phyloP scores from a whole-genome alignment of 2,329 filamentous ascomycete species.

The Cordyceps tenuipes region DNA sequence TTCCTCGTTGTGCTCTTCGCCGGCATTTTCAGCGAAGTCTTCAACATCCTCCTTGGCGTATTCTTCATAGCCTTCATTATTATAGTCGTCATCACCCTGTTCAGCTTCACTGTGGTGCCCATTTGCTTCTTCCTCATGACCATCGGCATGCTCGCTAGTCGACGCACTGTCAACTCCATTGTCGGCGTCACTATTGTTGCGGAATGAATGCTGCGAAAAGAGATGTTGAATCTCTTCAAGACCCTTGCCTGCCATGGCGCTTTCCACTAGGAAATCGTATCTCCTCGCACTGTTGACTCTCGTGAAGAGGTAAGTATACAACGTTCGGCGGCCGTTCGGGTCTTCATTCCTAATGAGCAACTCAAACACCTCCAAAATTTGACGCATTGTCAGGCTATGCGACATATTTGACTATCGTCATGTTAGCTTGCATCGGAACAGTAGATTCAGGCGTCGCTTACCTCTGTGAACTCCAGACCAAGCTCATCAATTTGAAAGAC shows the following conservation, averaged over 20 bases:
- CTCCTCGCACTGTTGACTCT: constrained; percentile 31
- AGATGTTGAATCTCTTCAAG: constrained; percentile 33
- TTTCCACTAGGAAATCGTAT: constrained; percentile 32
- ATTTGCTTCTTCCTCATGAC: constrained; percentile 18
- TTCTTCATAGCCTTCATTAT: constrained; percentile 12
- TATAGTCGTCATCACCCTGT: constrained; percentile 12
- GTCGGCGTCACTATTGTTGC: constrained; percentile 1
- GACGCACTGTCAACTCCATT: constrained; percentile 13
- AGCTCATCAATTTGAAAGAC: constrained; percentile 44
- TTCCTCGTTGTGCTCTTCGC: constrained; percentile 16
- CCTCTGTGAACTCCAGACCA: constrained; percentile 45
- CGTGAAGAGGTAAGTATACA: constrained; percentile 36
- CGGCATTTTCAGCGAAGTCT: constrained; percentile 15
- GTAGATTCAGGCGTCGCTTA: constrained; percentile 19
- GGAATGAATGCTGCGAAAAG: constrained; percentile 18
- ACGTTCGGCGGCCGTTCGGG: constrained; percentile 27
- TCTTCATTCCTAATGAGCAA: constrained; percentile 36
- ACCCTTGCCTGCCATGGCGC: constrained; percentile 32
- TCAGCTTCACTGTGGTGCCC: not conserved
- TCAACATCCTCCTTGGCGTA: constrained; percentile 13
- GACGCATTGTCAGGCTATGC: constrained; percentile 29
- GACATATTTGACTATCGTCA: constrained; percentile 27
- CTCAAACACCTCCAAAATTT: constrained; percentile 35
- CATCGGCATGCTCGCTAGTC: constrained; percentile 13
- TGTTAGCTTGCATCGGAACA: constrained; percentile 18